phyloP scores from a whole-genome alignment of 257 asterid species.

The Solanum tacnaense region DNA sequence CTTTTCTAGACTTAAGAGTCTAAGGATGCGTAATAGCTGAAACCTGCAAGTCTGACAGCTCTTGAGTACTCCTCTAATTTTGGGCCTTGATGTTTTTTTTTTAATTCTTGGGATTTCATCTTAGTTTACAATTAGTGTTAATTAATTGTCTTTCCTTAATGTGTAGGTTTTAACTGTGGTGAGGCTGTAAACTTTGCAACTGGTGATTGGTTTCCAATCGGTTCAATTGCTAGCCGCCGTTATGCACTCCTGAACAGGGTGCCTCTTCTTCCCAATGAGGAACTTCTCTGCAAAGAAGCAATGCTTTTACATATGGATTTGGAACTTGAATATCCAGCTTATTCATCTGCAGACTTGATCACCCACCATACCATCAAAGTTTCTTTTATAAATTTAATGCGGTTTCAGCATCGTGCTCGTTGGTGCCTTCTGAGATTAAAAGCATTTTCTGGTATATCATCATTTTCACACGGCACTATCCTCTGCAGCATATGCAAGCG shows the following conservation, averaged over 20 bases:
- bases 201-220: slow-evolving; percentile 95
- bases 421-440: slow-evolving; percentile 62
- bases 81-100: not conserved
- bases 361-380: slow-evolving; percentile 45
- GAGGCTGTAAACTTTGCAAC: slow-evolving; percentile 97
- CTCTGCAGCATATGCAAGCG: slow-evolving; percentile 88
- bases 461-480: slow-evolving; percentile 69
- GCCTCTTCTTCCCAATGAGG: slow-evolving; percentile 94
- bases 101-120: not conserved
- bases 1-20: not conserved
- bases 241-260: slow-evolving; percentile 74
- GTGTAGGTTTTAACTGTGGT: slow-evolving; percentile 88
- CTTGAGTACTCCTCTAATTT: not conserved
- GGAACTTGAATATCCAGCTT: slow-evolving; percentile 31
- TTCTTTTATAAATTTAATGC: slow-evolving; percentile 65
- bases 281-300: slow-evolving; percentile 97
- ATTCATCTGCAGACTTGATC: slow-evolving; percentile 33
- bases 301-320: slow-evolving; percentile 33
- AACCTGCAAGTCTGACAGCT: not conserved
- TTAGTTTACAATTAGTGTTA: not conserved
- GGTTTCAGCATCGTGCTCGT: slow-evolving; percentile 79
- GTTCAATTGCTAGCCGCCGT: slow-evolving; percentile 83
- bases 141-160: not conserved
- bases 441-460: slow-evolving; percentile 33
- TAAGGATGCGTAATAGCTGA: not conserved